phyloP scores from a whole-genome alignment of 176 grass and related monocot species.

The Paspalum vaginatum region DNA sequence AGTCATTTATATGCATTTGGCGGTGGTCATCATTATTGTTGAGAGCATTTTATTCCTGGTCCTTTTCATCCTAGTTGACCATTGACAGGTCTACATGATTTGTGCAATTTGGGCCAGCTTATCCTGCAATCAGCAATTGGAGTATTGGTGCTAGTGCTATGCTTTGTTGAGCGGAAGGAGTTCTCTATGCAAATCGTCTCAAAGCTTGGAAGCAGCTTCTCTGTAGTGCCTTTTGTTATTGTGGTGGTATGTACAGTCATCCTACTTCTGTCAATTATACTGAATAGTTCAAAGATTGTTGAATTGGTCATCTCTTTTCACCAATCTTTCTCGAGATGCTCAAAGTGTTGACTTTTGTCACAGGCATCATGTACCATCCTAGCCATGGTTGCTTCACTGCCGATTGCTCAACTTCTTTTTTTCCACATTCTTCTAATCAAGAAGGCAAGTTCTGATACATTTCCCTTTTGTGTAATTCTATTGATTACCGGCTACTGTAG shows the following conservation, averaged over 20 bases:
- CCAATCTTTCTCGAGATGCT: slow-evolving; percentile 26
- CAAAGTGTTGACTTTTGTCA: slow-evolving; percentile 20
- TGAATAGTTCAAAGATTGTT: background rate
- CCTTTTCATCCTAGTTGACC: slow-evolving; percentile 99
- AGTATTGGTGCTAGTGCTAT: slow-evolving; percentile 90
- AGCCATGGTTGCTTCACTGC: slow-evolving; percentile 85
- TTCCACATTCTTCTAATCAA: slow-evolving; percentile 99
- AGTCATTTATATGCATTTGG: slow-evolving; percentile 20
- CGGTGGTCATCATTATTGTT: slow-evolving; percentile 18
- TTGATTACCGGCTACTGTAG: background rate
- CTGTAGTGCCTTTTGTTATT: slow-evolving; percentile 82
- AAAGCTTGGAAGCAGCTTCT: slow-evolving; percentile 99
- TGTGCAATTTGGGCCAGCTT: slow-evolving; percentile 92
- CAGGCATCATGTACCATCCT: slow-evolving; percentile 87
- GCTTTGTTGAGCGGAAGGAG: slow-evolving; percentile 80
- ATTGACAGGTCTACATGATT: slow-evolving; percentile 94
- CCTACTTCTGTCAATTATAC: slow-evolving; percentile 31
- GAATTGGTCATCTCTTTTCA: slow-evolving; percentile 23
- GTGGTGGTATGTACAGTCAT: slow-evolving; percentile 71
- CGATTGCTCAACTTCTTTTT: slow-evolving; percentile 93
- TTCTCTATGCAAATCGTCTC: slow-evolving; percentile 77
- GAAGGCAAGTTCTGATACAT: slow-evolving; percentile 63
- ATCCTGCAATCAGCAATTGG: slow-evolving; percentile 87
- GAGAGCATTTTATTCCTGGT: slow-evolving; percentile 81
- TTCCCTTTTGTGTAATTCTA: slow-evolving; percentile 5